These are phyloP conservation scores for Fusarium pseudonygamai DNA, from an alignment of 2,329 filamentous ascomycete species.

Conservation along the genomic window DNA sequence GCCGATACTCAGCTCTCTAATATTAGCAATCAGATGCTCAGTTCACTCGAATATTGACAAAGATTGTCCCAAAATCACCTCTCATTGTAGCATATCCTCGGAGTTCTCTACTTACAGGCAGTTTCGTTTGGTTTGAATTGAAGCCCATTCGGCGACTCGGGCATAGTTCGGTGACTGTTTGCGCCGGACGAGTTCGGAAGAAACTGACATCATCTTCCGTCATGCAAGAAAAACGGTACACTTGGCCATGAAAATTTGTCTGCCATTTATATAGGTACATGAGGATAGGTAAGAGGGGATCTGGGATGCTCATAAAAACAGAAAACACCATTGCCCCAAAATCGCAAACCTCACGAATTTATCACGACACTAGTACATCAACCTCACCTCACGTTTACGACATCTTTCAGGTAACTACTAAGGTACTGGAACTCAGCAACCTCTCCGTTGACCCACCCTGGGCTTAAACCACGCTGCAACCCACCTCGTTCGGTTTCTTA, in stretches of 20 bases:
- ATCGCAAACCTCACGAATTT: neutral
- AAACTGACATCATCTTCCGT: constrained; percentile 41
- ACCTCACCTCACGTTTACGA: constrained; percentile 1
- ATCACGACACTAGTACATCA: neutral
- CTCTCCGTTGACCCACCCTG: constrained; percentile 30
- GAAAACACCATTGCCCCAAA: neutral
- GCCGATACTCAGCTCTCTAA: neutral
- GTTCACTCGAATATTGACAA: neutral
- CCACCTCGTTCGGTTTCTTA: constrained; percentile 25
- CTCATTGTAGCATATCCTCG: neutral
- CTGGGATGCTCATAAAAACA: neutral
- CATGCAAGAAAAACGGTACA: constrained; percentile 23
- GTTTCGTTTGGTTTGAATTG: neutral
- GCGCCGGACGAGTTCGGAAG: constrained; percentile 36
- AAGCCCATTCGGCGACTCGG: constrained; percentile 33
- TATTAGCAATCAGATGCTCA: constrained; percentile 2
- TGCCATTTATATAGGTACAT: constrained; percentile 5
- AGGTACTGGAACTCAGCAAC: neutral
- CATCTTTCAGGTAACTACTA: neutral
- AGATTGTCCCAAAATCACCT: neutral
- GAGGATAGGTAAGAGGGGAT: neutral
- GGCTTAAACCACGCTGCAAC: constrained; percentile 33
- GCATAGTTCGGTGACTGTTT: constrained; percentile 45
- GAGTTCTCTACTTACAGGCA: neutral
- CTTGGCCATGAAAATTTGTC: neutral